These are phyloP conservation scores for Mesotaenium endlicherianum DNA, from an alignment of 139 green algal species.

Conservation along the genomic window DNA sequence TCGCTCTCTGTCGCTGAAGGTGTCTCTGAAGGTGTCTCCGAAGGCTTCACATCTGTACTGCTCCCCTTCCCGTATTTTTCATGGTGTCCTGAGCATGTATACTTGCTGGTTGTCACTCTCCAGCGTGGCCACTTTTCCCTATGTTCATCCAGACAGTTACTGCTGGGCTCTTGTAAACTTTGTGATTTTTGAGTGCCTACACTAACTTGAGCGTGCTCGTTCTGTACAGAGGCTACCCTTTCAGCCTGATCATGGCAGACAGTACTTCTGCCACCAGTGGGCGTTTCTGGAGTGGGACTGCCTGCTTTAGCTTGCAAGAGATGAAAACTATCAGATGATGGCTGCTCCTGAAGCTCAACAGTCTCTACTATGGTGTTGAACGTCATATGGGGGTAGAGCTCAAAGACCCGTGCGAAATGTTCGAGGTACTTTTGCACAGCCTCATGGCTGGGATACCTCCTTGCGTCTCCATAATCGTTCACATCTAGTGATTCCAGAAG, in stretches of 20 bases:
- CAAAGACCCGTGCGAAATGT: background rate
- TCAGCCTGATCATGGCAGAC: no score
- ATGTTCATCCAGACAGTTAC: background rate
- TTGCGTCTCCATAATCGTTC: background rate
- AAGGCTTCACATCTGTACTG: background rate
- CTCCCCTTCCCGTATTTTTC: background rate
- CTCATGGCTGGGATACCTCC: background rate
- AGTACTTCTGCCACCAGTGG: no score
- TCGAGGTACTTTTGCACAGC: background rate
- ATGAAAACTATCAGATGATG: no score
- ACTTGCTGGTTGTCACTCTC: background rate
- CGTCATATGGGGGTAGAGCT: background rate
- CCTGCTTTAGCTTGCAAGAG: no score
- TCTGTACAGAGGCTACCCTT: no score
- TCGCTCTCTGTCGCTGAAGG: background rate
- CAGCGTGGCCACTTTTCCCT: background rate
- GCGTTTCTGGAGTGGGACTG: no score
- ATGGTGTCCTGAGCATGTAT: background rate
- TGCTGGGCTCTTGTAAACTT: background rate
- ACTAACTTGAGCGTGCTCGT: no score
- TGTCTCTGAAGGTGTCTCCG: background rate
- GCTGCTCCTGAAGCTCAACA: background rate
- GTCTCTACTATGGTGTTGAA: background rate
- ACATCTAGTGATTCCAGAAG: background rate
- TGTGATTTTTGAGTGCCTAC: background rate